Percentiles rank a stretch among this genome's conserved stretches.
phyloP scores from a whole-genome alignment of 2,329 filamentous ascomycete species.

The Tolypocladium album region DNA sequence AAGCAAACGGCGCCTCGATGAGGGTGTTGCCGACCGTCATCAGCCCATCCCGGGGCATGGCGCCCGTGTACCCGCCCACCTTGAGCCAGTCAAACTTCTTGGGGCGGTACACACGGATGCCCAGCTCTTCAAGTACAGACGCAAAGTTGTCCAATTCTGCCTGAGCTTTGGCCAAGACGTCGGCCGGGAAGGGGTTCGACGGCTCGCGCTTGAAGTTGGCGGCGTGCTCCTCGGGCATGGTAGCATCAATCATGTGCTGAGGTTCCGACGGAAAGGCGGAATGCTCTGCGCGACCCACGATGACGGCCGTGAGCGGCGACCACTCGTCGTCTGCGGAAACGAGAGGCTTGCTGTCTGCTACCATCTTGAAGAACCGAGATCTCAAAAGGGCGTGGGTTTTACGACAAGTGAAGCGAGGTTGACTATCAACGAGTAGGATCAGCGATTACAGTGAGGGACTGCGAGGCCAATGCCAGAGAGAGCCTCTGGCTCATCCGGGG shows the following conservation, averaged over 20 bases:
- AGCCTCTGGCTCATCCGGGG: too few relatives aligned
- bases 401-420: not conserved
- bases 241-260: constrained; percentile 1
- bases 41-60: not conserved
- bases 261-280: constrained; percentile 1
- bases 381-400: not conserved
- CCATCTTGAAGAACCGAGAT: not conserved
- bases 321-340: constrained; percentile 1
- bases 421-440: not conserved
- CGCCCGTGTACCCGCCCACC: not conserved
- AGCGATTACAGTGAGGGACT: not conserved
- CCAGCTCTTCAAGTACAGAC: not conserved
- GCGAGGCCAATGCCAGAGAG: not conserved
- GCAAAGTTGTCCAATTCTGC: not conserved
- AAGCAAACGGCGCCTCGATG: not conserved
- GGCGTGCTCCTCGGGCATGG: not conserved
- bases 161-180: not conserved
- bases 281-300: constrained; percentile 2
- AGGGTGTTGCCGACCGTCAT: not conserved
- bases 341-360: not conserved
- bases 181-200: not conserved
- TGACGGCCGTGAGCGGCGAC: constrained; percentile 3
- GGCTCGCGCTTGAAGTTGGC: not conserved
- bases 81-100: not conserved
- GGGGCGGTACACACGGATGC: not conserved